Evolutionary conservation across 2,329 filamentous ascomycete species (phyloP), one percentile per base, ranked within the genome.

Genomic region (Dissoconium aciculare): DNA sequence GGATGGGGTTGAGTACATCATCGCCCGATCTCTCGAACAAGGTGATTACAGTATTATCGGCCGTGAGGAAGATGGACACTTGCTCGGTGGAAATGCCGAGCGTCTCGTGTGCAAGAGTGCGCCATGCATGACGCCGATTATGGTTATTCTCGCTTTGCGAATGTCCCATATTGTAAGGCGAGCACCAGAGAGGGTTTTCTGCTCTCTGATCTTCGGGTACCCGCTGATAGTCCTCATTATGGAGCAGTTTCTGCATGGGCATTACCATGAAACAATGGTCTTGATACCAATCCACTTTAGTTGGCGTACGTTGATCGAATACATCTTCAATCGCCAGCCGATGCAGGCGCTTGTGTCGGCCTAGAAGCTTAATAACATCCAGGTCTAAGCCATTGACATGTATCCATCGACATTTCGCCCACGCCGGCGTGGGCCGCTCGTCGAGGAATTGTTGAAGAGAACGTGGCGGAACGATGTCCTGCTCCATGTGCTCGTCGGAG

Each of bases 321-420:
- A 92, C 57, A 55, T 94, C 85, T 52, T 94, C 85, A 42, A 94
- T 71, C 0, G 85, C 82, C 26, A 94, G 64, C 37, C 74, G 71
- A 51, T 94, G 85, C 23, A 94, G 60, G 15, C 68, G 66, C 48
- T 91, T 89, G 46, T 80, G 61, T 39, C 73, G 74, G 13, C 81
- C 83, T 19, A 93, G 58, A 1, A 71, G 65, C 43, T 80, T 70
- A 34, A 94, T 87, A 3, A 93, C 82, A 54, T 93, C 83, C 77
- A 81, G 92, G 46, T 80, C 87, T 12, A 93, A 57, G 0, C 85
- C 83, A 51, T 94, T 93, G 47, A 93, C 74, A 44, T 87, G 93
- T 57, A 94, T 85, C 85, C 85, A 94, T 13, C 87, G 70, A 47
- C 81, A 89, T 36, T 70, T 69, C 11, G 74, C 76, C 81, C 81